Evolutionary conservation across 176 grass and related monocot genomes (phyloP).

Genomic region (Rhynchospora breviuscula): DNA sequence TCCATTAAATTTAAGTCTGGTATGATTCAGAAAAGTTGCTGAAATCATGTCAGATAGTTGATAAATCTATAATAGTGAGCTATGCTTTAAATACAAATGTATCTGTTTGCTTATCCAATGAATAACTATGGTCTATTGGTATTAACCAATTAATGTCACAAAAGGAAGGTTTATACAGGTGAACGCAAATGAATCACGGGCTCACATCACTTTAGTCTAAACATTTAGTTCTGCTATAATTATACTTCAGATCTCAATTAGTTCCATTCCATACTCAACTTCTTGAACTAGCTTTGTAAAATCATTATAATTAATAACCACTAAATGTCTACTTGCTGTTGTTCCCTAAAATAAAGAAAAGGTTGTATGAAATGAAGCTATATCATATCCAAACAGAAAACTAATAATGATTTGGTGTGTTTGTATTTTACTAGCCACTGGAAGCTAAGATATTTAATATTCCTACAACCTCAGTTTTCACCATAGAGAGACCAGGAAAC

Average conservation of each 20-base stretch:
- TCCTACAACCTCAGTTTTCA: not conserved
- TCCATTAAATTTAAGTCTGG: not conserved
- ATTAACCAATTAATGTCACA: not conserved
- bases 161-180: not conserved
- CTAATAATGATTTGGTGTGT: not conserved
- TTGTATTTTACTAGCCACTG: not conserved
- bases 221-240: not conserved
- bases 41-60: constrained; percentile 7
- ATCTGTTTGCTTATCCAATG: not conserved
- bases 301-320: not conserved
- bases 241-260: constrained; percentile 11
- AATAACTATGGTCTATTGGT: not conserved
- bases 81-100: not conserved
- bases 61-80: not conserved
- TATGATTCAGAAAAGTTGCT: constrained; percentile 9
- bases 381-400: not conserved
- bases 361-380: not conserved
- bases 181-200: not conserved
- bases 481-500: not conserved
- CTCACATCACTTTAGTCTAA: not conserved
- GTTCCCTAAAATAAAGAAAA: not conserved
- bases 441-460: not conserved
- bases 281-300: not conserved
- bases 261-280: not conserved
- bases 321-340: not conserved